Percentiles rank a stretch among this genome's conserved stretches.
phyloP scores from a whole-genome alignment of 768 basidiomycete species.

The Agaricus sinodeliciosus region DNA sequence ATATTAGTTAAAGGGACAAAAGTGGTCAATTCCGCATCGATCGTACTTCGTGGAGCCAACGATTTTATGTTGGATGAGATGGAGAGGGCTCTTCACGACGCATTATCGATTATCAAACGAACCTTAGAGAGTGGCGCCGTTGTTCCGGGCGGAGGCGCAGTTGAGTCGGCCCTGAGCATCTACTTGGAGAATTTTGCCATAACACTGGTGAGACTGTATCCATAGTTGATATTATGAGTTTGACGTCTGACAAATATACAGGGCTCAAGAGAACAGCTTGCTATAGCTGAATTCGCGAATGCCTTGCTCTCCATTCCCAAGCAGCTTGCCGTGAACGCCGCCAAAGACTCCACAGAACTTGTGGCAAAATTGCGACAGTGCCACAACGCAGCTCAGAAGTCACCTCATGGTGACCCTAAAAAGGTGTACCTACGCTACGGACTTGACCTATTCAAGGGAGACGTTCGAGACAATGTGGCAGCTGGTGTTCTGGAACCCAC shows the following conservation, averaged over 20 bases:
- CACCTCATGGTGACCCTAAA: constrained; percentile 85
- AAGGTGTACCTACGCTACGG: constrained; percentile 89
- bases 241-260: constrained; percentile 22
- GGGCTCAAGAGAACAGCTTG: constrained; percentile 97
- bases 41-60: constrained; percentile 93
- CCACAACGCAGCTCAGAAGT: constrained; percentile 95
- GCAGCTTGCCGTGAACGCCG: constrained; percentile 94
- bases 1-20: constrained; percentile 98
- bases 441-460: constrained; percentile 89
- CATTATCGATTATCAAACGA: constrained; percentile 91
- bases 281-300: constrained; percentile 97
- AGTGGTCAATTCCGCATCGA: constrained; percentile 87
- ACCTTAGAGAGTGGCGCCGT: constrained; percentile 94
- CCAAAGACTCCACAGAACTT: constrained; percentile 96
- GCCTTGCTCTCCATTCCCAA: constrained; percentile 94
- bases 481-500: constrained; percentile 96
- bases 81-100: constrained; percentile 95
- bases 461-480: constrained; percentile 89
- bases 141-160: constrained; percentile 95
- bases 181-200: constrained; percentile 99
- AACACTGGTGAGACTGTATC: constrained; percentile 63
- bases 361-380: constrained; percentile 96
- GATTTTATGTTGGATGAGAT: constrained; percentile 99
- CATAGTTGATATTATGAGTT: not conserved
- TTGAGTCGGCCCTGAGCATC: constrained; percentile 94